Evolutionary conservation across 2,329 filamentous ascomycete species (phyloP).

Genomic region (Emmonsia crescens): DNA sequence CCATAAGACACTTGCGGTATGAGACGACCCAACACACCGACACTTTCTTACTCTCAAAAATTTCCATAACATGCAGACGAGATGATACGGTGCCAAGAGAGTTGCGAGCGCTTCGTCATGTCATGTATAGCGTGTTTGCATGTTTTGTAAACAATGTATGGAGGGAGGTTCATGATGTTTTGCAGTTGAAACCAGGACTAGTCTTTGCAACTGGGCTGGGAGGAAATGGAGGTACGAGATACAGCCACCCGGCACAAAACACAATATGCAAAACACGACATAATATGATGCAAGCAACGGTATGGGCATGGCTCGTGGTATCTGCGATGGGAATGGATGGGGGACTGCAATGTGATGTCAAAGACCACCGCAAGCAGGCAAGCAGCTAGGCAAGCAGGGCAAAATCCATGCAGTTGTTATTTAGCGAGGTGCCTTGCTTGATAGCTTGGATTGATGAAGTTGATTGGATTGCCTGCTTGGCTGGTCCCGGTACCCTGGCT

Average conservation of each 20-base stretch:
- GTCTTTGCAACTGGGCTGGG: background rate
- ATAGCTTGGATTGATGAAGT: background rate
- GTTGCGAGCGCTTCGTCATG: background rate
- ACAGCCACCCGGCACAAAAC: background rate
- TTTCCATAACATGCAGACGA: background rate
- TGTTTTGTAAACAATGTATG: background rate
- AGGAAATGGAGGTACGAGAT: background rate
- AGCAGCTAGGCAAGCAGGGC: constrained; percentile 14
- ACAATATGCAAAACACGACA: background rate
- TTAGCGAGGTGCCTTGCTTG: background rate
- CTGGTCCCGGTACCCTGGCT: background rate
- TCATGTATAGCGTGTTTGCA: background rate
- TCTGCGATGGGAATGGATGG: background rate
- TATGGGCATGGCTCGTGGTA: background rate
- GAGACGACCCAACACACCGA: background rate
- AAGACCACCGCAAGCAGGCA: background rate
- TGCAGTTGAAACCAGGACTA: background rate
- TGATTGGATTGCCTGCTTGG: background rate
- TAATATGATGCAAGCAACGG: background rate
- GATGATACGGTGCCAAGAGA: background rate
- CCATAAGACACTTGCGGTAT: background rate
- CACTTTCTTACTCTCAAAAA: background rate
- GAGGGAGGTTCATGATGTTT: background rate
- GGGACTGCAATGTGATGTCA: constrained; percentile 31
- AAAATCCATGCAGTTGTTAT: constrained; percentile 27